phyloP scores from a whole-genome alignment of 2,329 filamentous ascomycete genomes.

The Diaporthe humulicola region DNA sequence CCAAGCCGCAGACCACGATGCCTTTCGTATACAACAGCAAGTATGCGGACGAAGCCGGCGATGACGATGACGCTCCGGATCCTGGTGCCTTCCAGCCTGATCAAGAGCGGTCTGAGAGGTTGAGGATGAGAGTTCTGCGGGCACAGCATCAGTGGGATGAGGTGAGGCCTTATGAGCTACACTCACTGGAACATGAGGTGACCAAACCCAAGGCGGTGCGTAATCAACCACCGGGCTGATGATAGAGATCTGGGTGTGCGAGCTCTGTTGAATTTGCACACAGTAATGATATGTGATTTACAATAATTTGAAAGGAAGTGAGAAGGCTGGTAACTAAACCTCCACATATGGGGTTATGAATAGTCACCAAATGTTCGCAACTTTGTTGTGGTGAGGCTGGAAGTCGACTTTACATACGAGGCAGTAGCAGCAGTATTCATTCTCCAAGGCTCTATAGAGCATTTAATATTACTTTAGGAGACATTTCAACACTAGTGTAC shows the following conservation, averaged over 20 bases:
- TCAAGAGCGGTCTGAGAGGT: background rate
- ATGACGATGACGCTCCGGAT: background rate
- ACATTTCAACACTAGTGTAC: no score
- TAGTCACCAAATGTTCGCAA: no score
- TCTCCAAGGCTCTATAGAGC: no score
- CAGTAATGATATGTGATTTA: no score
- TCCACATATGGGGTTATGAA: no score
- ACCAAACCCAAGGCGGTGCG: background rate
- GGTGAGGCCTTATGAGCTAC: background rate
- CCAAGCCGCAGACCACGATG: background rate
- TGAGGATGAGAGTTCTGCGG: background rate
- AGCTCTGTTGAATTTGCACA: no score
- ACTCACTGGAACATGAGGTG: background rate
- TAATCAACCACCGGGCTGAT: background rate
- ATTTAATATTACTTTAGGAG: no score
- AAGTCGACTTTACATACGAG: no score
- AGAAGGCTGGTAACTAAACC: no score
- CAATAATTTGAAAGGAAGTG: no score
- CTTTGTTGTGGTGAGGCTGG: no score
- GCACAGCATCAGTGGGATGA: background rate
- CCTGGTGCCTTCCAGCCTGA: background rate
- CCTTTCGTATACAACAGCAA: background rate
- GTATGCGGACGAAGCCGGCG: background rate
- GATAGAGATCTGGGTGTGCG: background rate
- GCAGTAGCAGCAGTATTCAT: no score